Evolutionary conservation across 2,329 filamentous ascomycete genomes (phyloP), one percentile per base, ranked within the genome.

Genomic region (Diaporthe sp.): DNA sequence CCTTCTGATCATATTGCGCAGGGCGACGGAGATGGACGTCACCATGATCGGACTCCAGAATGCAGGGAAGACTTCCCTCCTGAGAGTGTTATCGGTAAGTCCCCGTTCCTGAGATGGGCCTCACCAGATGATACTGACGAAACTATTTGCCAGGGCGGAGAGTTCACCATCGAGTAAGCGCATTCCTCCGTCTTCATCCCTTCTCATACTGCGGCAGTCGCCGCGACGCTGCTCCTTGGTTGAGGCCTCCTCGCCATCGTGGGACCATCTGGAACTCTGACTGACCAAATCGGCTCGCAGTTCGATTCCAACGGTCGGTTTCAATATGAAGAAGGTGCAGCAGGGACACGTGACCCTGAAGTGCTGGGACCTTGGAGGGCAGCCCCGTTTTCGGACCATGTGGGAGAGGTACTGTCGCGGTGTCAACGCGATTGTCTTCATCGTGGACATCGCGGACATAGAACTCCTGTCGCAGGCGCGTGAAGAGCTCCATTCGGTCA

Each of bases 11-110:
- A 60, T 47, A 58, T 61, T 72, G 69, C 74, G 76, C 78, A 98
- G 96, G 97, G 95, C 96, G 79, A 97, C 96, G 78, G 97, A 99
- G 88, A 98, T 99, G 96, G 97, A 99, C 86, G 96, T 99, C 83
- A 98, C 97, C 79, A 97, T 99, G 93, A 96, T 99, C 83, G 97
- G 97, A 33, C 87, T 99, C 82, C 97, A 99, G 84, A 98, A 98
- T 87, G 97, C 97, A 75, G 97, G 97, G 82, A 99, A 99, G 87
- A 98, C 97, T 52, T 98, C 96, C 77, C 86, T 99, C 82, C 88
- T 99, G 84, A 91, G 96, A 80, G 96, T 98, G 80, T 89, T 99
- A 80, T 96, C 96, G 88, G 97, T 99, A 92, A 91, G 96, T 83
- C 73, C 74, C 75, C 76, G 75, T 19, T 40, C 40, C 67, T 22